Base-by-base conservation (phyloP, 208 protist genomes). In the Acanthamoeba lenticulata region DNA sequence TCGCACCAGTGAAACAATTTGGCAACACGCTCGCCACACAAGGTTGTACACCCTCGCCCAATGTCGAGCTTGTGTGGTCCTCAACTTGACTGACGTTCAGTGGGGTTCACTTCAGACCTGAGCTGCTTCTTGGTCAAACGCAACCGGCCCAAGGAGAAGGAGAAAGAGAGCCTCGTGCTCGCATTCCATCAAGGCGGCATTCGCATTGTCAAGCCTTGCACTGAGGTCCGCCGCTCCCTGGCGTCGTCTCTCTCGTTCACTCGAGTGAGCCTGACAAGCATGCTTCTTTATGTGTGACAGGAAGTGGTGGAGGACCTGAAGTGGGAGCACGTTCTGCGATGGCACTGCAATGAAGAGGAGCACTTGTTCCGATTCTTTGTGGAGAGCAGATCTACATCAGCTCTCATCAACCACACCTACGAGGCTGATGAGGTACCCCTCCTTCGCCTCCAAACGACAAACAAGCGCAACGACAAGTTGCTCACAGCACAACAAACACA, bases 391-490 rank as follows among this genome's bases (percentile, higher is more conserved):
- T 32, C 69, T 21, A 79, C 36, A 15, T 44, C 40, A 1, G 36
- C 32, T 4, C 69, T 79, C 40, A 45, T 79, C 69, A 40, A 79
- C 7, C 69, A 79, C 69, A 79, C 40, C 69, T 79, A 79, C 69
- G 69, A 79, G 19, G 21, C 36, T 7, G 69, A 79, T 0, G 24
- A 79, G 2, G 69, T 45, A n/a, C 69, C 36, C n/a, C 36, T 4
- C 69, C 2, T 60, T 60, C 52, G 21, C 11, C 21, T 60, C 52
- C 52, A 27, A 11, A 21, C 21, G 11, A 60, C 21, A 21, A 60
- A 21, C 52, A 60, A 60, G 52, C 52, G 52, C 52, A 27, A 60
- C 11, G 15, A 11, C 21, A 60, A 60, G n/a, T n/a, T n/a, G n/a
- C n/a, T n/a, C n/a, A n/a, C n/a, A n/a, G n/a, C n/a, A n/a, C n/a